Conservation (phyloP, 305 asterid genomes). For the Andrographis paniculata region DNA sequence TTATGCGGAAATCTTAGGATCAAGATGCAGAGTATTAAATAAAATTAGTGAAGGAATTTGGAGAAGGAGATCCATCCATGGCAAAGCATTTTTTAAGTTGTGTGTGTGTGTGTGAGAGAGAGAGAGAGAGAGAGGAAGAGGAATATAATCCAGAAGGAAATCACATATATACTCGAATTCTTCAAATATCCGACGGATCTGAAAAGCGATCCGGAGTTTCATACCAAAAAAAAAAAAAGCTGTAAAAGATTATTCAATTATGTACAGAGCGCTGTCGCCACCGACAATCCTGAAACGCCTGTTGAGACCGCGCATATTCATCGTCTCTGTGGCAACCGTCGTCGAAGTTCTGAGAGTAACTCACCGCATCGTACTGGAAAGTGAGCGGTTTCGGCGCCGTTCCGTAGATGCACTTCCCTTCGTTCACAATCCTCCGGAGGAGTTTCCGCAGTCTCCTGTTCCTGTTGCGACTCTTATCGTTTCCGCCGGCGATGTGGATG, state of each 20-base stretch:
- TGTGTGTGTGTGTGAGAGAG: not conserved
- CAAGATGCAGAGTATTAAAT: no score
- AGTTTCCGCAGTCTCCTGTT: slow-evolving; percentile 37
- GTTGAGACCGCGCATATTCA: slow-evolving; percentile 22
- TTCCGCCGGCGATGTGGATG: slow-evolving; percentile 20
- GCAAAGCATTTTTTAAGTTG: no score
- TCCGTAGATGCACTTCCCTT: slow-evolving; percentile 47
- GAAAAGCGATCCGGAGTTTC: slow-evolving; percentile 9
- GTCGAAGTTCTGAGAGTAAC: slow-evolving; percentile 82
- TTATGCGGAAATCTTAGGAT: no score
- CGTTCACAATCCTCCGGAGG: slow-evolving; percentile 45
- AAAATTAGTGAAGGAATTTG: no score
- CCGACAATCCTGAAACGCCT: slow-evolving; percentile 21
- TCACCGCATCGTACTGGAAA: slow-evolving; percentile 72
- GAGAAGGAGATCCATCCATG: no score
- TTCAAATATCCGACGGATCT: slow-evolving; percentile 17
- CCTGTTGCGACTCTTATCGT: slow-evolving; percentile 22
- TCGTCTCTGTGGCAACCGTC: slow-evolving; percentile 64
- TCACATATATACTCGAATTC: slow-evolving; percentile 15
- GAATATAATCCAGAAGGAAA: slow-evolving; percentile 4
- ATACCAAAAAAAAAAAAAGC: not conserved
- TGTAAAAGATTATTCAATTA: not conserved
- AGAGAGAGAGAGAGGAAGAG: not conserved
- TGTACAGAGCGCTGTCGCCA: slow-evolving; percentile 18
- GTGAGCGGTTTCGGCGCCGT: slow-evolving; percentile 28